phyloP scores from a whole-genome alignment of 768 basidiomycete species.

The Xerocomus spinulosus region DNA sequence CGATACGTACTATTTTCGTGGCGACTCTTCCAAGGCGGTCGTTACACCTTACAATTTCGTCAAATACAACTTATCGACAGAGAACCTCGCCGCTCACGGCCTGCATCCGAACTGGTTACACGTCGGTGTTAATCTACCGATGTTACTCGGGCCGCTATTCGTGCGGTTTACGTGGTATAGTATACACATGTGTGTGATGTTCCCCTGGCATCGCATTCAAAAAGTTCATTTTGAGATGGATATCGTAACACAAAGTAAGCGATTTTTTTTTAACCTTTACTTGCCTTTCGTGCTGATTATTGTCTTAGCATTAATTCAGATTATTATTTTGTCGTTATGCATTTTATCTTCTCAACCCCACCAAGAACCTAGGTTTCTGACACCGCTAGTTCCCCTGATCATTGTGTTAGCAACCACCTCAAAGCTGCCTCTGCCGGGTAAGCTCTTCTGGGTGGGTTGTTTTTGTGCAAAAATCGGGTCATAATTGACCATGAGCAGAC shows the following conservation, averaged over 20 bases:
- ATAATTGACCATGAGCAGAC: slow-evolving; percentile 14
- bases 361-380: slow-evolving; percentile 38
- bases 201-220: neutral
- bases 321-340: slow-evolving; percentile 27
- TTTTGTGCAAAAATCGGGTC: neutral
- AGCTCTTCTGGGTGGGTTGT: slow-evolving; percentile 31
- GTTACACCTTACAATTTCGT: slow-evolving; percentile 37
- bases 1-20: slow-evolving; percentile 34
- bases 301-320: slow-evolving; percentile 27
- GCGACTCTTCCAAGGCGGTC: slow-evolving; percentile 16
- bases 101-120: slow-evolving; percentile 40
- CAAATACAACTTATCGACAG: slow-evolving; percentile 33
- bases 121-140: slow-evolving; percentile 36
- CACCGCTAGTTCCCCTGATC: slow-evolving; percentile 32
- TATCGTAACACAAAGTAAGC: slow-evolving; percentile 18
- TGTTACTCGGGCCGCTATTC: slow-evolving; percentile 36
- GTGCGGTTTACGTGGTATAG: slow-evolving; percentile 19
- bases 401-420: slow-evolving; percentile 28
- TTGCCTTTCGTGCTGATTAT: neutral
- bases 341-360: slow-evolving; percentile 35
- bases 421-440: slow-evolving; percentile 24
- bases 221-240: slow-evolving; percentile 11
- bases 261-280: neutral
- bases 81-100: slow-evolving; percentile 37
- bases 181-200: slow-evolving; percentile 5